Evolutionary conservation across 192 early-diverging fungal genomes (phyloP).

Genomic region (Cetraspora pellucida): DNA sequence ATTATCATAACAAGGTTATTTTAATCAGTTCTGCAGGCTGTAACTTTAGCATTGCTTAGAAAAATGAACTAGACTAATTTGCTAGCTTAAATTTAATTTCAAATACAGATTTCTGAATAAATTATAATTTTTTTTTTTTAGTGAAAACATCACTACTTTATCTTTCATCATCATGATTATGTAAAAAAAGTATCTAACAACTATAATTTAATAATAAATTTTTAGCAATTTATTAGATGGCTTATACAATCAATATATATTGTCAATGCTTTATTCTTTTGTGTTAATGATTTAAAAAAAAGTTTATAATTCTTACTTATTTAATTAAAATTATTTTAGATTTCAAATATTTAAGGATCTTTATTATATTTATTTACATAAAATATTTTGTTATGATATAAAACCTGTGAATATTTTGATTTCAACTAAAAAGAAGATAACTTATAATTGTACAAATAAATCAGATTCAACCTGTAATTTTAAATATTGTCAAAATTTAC

Average conservation of each 20-base stretch:
- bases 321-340: conserved; percentile 42
- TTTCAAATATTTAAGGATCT: conserved; percentile 87
- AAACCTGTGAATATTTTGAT: conserved; percentile 97
- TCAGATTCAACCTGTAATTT: not conserved
- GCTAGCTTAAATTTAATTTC: too few species aligned
- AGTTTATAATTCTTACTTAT: not conserved
- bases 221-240: conserved; percentile 85
- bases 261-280: conserved; percentile 27
- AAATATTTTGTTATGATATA: conserved; percentile 96
- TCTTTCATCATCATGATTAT: too few species aligned
- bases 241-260: conserved; percentile 77
- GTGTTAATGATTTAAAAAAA: not conserved
- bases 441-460: not conserved
- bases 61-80: too few species aligned
- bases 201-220: too few species aligned
- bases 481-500: not conserved
- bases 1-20: too few species aligned
- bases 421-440: conserved; percentile 43
- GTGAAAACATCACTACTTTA: too few species aligned
- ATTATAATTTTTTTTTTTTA: too few species aligned
- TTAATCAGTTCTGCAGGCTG: too few species aligned
- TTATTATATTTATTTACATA: conserved; percentile 89
- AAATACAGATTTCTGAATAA: too few species aligned
- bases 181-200: too few species aligned
- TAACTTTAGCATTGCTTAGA: too few species aligned